Percentiles rank a stretch among this genome's conserved stretches.
Evolutionary conservation across 805 yeast genomes (phyloP).

Genomic region (Blastobotrys robertii): DNA sequence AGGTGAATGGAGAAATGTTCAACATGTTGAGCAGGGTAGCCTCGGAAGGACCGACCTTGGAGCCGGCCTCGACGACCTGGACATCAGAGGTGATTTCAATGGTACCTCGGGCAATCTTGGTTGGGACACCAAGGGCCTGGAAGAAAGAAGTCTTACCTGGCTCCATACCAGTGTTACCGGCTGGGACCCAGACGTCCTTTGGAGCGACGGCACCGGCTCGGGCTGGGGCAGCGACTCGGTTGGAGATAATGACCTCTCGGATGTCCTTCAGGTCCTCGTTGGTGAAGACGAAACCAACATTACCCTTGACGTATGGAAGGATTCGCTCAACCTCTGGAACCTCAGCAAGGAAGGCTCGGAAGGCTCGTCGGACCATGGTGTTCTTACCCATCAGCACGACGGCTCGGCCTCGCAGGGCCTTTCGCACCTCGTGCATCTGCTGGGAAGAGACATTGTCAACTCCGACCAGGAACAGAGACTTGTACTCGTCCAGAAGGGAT

Average conservation of each 20-base stretch:
- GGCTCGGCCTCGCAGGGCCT: slow-evolving; percentile 88
- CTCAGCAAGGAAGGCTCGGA: slow-evolving; percentile 89
- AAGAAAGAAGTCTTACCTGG: slow-evolving; percentile 99
- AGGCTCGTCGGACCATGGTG: slow-evolving; percentile 99
- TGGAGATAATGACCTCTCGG: slow-evolving; percentile 79
- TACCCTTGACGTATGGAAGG: slow-evolving; percentile 92
- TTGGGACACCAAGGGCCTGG: slow-evolving; percentile 99
- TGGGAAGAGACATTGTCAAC: slow-evolving; percentile 99
- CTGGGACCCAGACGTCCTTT: slow-evolving; percentile 93
- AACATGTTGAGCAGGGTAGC: slow-evolving; percentile 98
- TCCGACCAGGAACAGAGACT: slow-evolving; percentile 97
- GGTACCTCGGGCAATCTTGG: slow-evolving; percentile 99
- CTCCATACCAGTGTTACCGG: slow-evolving; percentile 99
- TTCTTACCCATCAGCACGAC: slow-evolving; percentile 99
- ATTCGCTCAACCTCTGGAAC: slow-evolving; percentile 94
- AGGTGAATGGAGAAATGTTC: slow-evolving; percentile 99
- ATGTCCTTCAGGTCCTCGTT: slow-evolving; percentile 84
- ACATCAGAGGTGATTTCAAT: slow-evolving; percentile 98
- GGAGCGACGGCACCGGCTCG: slow-evolving; percentile 99
- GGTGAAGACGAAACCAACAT: slow-evolving; percentile 99
- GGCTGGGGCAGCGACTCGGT: slow-evolving; percentile 99
- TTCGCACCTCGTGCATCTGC: slow-evolving; percentile 99
- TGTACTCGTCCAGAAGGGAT: slow-evolving; percentile 91
- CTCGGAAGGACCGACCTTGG: slow-evolving; percentile 97
- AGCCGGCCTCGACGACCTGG: slow-evolving; percentile 80